These are phyloP conservation scores for Ganoderma resinaceum DNA, from an alignment of 1,284 basidiomycete genomes.

Conservation along the genomic window DNA sequence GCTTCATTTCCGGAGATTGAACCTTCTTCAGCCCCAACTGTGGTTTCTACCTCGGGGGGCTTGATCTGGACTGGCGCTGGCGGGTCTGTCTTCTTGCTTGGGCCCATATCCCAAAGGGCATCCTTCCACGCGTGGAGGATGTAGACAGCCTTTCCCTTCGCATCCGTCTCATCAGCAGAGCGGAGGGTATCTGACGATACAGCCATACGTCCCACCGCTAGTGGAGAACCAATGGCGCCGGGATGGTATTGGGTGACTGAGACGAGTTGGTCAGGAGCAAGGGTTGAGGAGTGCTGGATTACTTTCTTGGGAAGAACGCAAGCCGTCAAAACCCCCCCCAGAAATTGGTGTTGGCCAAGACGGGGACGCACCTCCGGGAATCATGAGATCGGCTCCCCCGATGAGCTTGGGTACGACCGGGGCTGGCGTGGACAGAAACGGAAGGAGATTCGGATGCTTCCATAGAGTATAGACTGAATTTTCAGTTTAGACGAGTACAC, in stretches of 20 bases:
- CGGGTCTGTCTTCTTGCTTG: conserved; percentile 59
- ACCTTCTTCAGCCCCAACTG: not conserved
- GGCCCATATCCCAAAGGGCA: conserved; percentile 72
- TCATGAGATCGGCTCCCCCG: conserved; percentile 81
- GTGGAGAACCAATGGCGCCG: conserved; percentile 52
- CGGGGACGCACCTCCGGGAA: conserved; percentile 69
- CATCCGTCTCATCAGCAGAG: conserved; percentile 44
- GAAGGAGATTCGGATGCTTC: conserved; percentile 71
- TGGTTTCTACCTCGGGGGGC: not conserved
- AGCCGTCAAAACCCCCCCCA: not conserved
- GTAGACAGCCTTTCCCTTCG: conserved; percentile 78
- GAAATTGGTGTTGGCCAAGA: not conserved
- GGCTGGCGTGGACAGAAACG: conserved; percentile 68
- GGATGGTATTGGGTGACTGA: conserved; percentile 60
- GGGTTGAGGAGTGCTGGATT: conserved; percentile 53
- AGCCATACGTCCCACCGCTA: conserved; percentile 77
- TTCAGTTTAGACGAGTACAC: too few relatives aligned
- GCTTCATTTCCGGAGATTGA: not conserved
- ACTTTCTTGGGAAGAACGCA: conserved; percentile 48
- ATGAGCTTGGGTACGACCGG: conserved; percentile 69
- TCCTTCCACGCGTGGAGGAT: conserved; percentile 78
- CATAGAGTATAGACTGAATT: conserved; percentile 74
- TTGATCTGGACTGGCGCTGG: conserved; percentile 47
- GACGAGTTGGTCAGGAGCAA: conserved; percentile 60
- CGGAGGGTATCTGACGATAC: conserved; percentile 54